Conservation (phyloP, 495 filamentous ascomycete genomes). For the Hyaloscypha finlandica region DNA sequence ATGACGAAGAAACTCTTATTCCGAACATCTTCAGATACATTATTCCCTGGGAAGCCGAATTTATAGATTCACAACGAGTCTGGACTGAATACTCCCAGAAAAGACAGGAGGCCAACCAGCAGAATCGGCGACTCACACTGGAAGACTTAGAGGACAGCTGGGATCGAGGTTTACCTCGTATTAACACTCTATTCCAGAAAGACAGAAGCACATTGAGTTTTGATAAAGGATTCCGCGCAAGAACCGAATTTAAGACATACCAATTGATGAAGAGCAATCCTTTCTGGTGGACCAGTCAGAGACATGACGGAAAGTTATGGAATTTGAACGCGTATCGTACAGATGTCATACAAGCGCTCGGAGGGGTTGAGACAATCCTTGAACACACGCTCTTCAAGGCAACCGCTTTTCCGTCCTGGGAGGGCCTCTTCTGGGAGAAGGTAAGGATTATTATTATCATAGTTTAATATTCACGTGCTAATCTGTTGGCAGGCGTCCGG, state of each 20-base stretch:
- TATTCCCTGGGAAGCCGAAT: constrained; percentile 98
- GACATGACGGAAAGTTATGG: constrained; percentile 98
- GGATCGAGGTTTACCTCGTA: constrained; percentile 97
- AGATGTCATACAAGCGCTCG: constrained; percentile 97
- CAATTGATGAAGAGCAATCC: constrained; percentile 99
- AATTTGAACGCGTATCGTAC: constrained; percentile 98
- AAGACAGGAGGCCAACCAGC: constrained; percentile 93
- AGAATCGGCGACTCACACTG: constrained; percentile 90
- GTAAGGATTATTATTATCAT: constrained; percentile 41
- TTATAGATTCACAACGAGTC: constrained; percentile 97
- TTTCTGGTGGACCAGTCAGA: constrained; percentile 99
- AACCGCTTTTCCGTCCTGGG: constrained; percentile 98
- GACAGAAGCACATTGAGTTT: constrained; percentile 97
- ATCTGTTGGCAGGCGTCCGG: neutral
- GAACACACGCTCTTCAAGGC: constrained; percentile 99
- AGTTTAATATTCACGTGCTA: too few relatives aligned
- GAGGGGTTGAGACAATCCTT: constrained; percentile 99
- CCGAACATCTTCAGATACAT: constrained; percentile 99
- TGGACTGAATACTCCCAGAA: constrained; percentile 99
- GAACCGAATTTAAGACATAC: constrained; percentile 98
- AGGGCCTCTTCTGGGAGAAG: constrained; percentile 98
- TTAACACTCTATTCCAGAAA: constrained; percentile 99
- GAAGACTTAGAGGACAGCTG: constrained; percentile 99
- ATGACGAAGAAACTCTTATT: constrained; percentile 96
- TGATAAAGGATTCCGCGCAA: constrained; percentile 96